Base-by-base conservation (phyloP, 768 basidiomycete species). In the Trametes meyenii region DNA sequence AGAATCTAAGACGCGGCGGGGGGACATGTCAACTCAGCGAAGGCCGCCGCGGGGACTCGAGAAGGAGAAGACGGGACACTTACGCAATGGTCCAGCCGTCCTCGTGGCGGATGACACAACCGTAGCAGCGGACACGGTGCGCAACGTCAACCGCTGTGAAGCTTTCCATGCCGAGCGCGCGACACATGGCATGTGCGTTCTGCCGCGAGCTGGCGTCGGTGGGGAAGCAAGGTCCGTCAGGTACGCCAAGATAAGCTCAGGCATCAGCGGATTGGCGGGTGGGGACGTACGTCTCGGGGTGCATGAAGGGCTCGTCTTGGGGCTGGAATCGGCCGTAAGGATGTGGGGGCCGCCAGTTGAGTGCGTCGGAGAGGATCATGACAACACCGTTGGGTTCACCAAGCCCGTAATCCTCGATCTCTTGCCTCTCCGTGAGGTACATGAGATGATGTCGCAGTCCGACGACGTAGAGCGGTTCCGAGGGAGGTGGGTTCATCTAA, bases 41-140 rank as follows among this genome's bases (percentile, higher is more conserved):
- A 44, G 43, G 43, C 43, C n/a, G n/a, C 8, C 58, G 48, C 0
- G 19, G 19, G 13, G 21, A 17, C 3, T 42, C 8, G 17, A 33
- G 23, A 43, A 5, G n/a, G 16, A 5, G 2, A 24, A 24, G 23
- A 8, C 5, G 13, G 45, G 45, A 7, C 14, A 80, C 88, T 61
- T 70, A 93, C 90, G 82, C 85, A 19, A 92, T 76, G 68, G 88
- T 88, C 90, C 90, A 94, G 3, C 85, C 91, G 50, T 89, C 85
- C 19, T 66, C 55, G 70, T 92, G 89, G 46, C 80, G 79, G 48
- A 96, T 73, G 39, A 89, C 83, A 11, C 82, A 73, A 1, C 94
- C 95, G 72, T 85, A 92, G 56, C 88, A 90, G 19, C 80, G 76
- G 38, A 86, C 86, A 8, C 87, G 80, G 73, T 98, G 95, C 16